These are phyloP conservation scores for Leccinum olivaceopallidum DNA, from an alignment of 768 basidiomycete genomes.

Conservation along the genomic window DNA sequence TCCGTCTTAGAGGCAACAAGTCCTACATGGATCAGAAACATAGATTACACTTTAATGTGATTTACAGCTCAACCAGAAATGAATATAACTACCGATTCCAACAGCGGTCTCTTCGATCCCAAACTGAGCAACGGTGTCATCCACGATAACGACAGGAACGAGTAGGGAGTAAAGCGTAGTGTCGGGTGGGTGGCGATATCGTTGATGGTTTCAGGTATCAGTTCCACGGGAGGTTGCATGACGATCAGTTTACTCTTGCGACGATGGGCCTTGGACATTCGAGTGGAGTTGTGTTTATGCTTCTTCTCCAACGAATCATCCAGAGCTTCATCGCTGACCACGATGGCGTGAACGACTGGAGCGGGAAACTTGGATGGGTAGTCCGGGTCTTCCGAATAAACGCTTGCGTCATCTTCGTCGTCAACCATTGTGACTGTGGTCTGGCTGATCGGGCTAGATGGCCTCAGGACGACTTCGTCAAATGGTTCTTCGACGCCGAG, in stretches of 20 bases:
- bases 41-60: slow-evolving; percentile 19
- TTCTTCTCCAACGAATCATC: slow-evolving; percentile 8
- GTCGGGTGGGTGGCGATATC: slow-evolving; percentile 23
- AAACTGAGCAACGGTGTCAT: slow-evolving; percentile 28
- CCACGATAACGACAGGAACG: slow-evolving; percentile 28
- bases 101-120: slow-evolving; percentile 29
- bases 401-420: slow-evolving; percentile 14
- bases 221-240: slow-evolving; percentile 25
- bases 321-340: not conserved
- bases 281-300: not conserved
- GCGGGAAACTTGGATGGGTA: slow-evolving; percentile 6
- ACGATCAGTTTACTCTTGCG: slow-evolving; percentile 23
- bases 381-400: slow-evolving; percentile 5
- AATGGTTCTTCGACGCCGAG: slow-evolving; percentile 15
- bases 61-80: slow-evolving; percentile 24
- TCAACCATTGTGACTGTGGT: slow-evolving; percentile 23
- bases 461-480: slow-evolving; percentile 12
- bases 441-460: slow-evolving; percentile 18
- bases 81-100: slow-evolving; percentile 34
- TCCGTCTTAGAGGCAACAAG: slow-evolving; percentile 27
- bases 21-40: slow-evolving; percentile 20
- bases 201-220: slow-evolving; percentile 17
- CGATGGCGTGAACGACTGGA: not conserved
- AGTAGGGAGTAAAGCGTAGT: slow-evolving; percentile 11
- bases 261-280: not conserved